Evolutionary conservation across 306 rosid species (phyloP).

Genomic region (Urtica urens): DNA sequence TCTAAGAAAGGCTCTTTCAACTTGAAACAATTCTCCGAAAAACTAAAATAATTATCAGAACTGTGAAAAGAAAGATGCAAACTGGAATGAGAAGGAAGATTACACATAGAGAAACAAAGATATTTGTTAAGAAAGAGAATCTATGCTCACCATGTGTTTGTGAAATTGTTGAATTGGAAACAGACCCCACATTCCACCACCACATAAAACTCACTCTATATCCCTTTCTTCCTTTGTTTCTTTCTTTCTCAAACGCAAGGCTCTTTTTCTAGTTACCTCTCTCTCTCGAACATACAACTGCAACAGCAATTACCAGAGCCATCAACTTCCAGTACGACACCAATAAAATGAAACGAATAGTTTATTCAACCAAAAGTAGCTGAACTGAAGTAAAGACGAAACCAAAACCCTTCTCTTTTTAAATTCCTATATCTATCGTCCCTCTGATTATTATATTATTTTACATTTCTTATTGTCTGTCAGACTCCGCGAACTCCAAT

Average conservation of each 20-base stretch:
- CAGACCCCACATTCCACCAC: background rate
- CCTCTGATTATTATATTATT: background rate
- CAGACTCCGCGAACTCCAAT: background rate
- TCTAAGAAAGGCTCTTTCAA: too few species aligned
- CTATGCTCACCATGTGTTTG: conserved; percentile 45
- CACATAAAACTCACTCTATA: background rate
- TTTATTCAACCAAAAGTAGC: conserved; percentile 12
- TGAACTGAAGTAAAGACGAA: too few species aligned
- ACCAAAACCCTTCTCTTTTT: conserved; percentile 10
- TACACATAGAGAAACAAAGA: too few species aligned
- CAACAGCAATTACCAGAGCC: background rate
- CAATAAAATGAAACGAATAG: conserved; percentile 18
- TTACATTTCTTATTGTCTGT: background rate
- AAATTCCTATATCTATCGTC: conserved; percentile 1
- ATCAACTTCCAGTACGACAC: conserved; percentile 11
- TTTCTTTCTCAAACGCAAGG: background rate
- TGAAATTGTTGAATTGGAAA: background rate
- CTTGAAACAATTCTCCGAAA: too few species aligned
- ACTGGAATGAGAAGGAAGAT: too few species aligned
- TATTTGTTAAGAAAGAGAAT: too few species aligned
- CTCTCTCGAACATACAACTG: background rate
- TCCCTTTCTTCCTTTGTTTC: background rate
- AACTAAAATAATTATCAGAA: too few species aligned
- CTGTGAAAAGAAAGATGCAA: too few species aligned
- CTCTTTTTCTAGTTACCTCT: background rate